Evolutionary conservation across 2,329 filamentous ascomycete genomes (phyloP).

Genomic region (Zasmidium citrigriseum): DNA sequence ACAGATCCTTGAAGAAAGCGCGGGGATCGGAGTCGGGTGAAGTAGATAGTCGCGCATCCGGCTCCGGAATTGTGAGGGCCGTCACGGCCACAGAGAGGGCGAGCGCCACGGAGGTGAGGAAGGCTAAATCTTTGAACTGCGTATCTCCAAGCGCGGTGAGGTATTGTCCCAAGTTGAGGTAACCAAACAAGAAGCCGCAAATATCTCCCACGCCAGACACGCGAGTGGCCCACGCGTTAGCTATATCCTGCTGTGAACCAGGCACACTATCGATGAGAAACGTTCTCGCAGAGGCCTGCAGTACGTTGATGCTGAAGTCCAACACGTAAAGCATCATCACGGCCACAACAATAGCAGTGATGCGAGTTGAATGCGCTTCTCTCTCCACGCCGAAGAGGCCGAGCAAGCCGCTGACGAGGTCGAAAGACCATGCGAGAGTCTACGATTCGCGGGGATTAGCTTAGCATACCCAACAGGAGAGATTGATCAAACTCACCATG

Average conservation of each 20-base stretch:
- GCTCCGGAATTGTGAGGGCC: constrained; percentile 69
- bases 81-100: constrained; percentile 70
- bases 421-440: constrained; percentile 54
- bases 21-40: too few relatives aligned
- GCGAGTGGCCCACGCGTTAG: constrained; percentile 91
- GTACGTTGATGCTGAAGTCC: constrained; percentile 93
- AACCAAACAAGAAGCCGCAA: constrained; percentile 83
- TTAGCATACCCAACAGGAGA: too few relatives aligned
- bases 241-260: constrained; percentile 87
- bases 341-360: constrained; percentile 71
- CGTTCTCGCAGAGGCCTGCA: constrained; percentile 87
- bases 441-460: too few relatives aligned
- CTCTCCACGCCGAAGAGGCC: constrained; percentile 69
- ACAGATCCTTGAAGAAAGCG: constrained; percentile 77
- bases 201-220: constrained; percentile 89
- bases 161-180: constrained; percentile 72
- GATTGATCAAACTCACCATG: too few relatives aligned
- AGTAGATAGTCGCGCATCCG: too few relatives aligned
- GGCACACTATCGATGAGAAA: constrained; percentile 94
- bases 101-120: constrained; percentile 77
- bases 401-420: constrained; percentile 64
- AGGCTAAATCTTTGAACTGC: constrained; percentile 91
- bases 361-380: constrained; percentile 65
- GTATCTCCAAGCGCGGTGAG: constrained; percentile 80
- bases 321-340: constrained; percentile 86